These are phyloP conservation scores for Parachaetomium inaequale DNA, from an alignment of 495 filamentous ascomycete genomes.

Conservation along the genomic window DNA sequence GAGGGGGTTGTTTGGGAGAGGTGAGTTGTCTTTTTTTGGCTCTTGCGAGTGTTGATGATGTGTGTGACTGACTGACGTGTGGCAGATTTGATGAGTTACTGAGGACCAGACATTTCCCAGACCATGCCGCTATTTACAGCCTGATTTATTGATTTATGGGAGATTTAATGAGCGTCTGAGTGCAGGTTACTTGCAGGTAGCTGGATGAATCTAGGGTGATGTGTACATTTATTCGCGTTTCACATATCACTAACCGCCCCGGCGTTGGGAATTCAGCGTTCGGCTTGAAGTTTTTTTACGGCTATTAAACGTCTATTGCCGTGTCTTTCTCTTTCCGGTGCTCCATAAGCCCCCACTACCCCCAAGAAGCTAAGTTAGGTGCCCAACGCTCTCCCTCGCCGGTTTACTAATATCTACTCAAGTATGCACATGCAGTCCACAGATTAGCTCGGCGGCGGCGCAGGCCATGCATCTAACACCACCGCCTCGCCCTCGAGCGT, in stretches of 20 bases:
- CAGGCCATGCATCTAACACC: slow-evolving; percentile 29
- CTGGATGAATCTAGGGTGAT: not conserved
- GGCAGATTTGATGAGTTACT: slow-evolving; percentile 8
- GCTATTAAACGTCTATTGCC: no score
- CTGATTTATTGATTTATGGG: not conserved
- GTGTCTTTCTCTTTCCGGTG: no score
- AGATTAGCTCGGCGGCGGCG: slow-evolving; percentile 1
- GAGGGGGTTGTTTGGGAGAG: slow-evolving; percentile 90
- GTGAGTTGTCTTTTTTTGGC: slow-evolving; percentile 49
- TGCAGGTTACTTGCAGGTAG: not conserved
- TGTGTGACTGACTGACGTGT: not conserved
- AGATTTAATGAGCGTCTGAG: not conserved
- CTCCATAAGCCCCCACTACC: no score
- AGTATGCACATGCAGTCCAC: no score
- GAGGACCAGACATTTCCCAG: not conserved
- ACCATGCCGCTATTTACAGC: not conserved
- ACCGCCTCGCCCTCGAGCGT: slow-evolving; percentile 41
- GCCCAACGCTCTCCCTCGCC: no score
- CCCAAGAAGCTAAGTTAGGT: no score
- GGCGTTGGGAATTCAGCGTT: no score
- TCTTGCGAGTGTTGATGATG: not conserved
- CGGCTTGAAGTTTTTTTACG: no score
- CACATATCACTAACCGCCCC: no score
- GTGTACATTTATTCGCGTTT: no score
- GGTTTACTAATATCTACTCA: not conserved